A percentile compares a stretch with the other conserved stretches of the same genome.
Evolutionary conservation across 257 asterid species (phyloP).

Genomic region (Thymus quinquecostatus): DNA sequence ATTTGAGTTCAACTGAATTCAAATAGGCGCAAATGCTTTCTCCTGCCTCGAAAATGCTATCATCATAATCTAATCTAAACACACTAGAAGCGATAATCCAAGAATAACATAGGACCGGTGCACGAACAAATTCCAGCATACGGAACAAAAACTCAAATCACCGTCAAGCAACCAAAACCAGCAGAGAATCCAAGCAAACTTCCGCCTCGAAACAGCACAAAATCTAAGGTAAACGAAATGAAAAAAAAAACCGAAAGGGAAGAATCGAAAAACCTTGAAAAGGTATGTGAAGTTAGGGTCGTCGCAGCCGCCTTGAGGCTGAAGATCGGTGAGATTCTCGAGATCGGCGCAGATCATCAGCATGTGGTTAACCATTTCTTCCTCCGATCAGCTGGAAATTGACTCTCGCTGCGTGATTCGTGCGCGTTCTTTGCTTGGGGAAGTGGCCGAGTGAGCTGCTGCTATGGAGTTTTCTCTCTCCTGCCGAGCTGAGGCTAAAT

Average conservation of each 20-base stretch:
- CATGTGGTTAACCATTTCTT: slow-evolving; percentile 69
- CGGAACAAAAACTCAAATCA: slow-evolving; percentile 4
- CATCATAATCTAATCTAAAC: slow-evolving; percentile 13
- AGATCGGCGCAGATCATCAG: slow-evolving; percentile 75
- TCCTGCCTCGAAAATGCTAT: neutral
- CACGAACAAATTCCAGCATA: slow-evolving; percentile 8
- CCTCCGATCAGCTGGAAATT: slow-evolving; percentile 25
- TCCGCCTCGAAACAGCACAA: neutral
- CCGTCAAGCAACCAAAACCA: slow-evolving; percentile 4
- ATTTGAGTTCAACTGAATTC: slow-evolving; percentile 11
- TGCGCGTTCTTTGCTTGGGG: neutral
- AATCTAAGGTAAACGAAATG: neutral
- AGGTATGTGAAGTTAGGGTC: slow-evolving; percentile 69
- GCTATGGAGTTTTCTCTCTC: neutral
- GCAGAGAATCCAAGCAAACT: slow-evolving; percentile 4
- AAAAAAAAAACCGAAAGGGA: neutral
- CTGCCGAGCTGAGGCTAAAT: neutral
- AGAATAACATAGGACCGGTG: neutral
- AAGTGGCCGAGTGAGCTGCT: neutral
- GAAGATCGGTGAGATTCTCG: slow-evolving; percentile 75
- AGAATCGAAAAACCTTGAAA: slow-evolving; percentile 54
- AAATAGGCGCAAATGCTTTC: neutral
- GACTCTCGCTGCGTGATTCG: slow-evolving; percentile 28
- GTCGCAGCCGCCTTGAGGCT: slow-evolving; percentile 81
- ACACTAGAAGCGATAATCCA: neutral